A percentile compares a stretch with the other conserved stretches of the same genome.
Conservation (phyloP, 2,329 filamentous ascomycete genomes). For the Microsporum canis region DNA sequence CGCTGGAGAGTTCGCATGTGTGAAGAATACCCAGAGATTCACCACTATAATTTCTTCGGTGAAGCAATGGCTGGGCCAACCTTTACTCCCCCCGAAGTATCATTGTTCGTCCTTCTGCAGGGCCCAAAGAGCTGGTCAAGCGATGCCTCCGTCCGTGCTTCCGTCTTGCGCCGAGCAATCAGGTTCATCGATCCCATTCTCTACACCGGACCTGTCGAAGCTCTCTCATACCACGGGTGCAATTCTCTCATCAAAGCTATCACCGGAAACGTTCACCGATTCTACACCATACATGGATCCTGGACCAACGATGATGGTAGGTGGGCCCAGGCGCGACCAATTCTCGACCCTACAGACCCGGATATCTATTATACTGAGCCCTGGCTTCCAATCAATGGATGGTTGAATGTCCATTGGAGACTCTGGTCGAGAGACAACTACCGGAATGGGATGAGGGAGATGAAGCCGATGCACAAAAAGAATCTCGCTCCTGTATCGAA, state of each 20-base stretch:
- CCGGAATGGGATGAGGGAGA: background rate
- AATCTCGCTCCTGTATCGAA: background rate
- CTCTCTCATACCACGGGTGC: constrained; percentile 4
- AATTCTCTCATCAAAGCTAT: constrained; percentile 8
- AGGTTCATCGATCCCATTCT: constrained; percentile 13
- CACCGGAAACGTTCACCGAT: constrained; percentile 9
- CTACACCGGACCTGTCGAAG: constrained; percentile 7
- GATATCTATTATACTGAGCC: constrained; percentile 4
- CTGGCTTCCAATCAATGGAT: constrained; percentile 14
- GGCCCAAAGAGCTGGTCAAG: constrained; percentile 9
- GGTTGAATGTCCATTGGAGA: constrained; percentile 1
- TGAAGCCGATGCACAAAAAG: background rate
- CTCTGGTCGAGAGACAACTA: constrained; percentile 7
- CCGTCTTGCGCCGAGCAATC: constrained; percentile 9
- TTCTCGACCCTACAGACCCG: constrained; percentile 5
- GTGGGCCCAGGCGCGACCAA: constrained; percentile 1
- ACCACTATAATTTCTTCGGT: constrained; percentile 15
- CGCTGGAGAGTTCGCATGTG: background rate
- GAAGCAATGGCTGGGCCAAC: constrained; percentile 9
- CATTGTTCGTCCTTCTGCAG: constrained; percentile 10
- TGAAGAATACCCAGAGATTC: background rate
- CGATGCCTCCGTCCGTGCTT: background rate
- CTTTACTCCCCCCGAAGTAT: constrained; percentile 13
- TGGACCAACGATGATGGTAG: constrained; percentile 10
- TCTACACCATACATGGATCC: constrained; percentile 11